Evolutionary conservation across 2,329 filamentous ascomycete species (phyloP), one percentile per base, ranked within the genome.

Genomic region (Fusarium nygamai): DNA sequence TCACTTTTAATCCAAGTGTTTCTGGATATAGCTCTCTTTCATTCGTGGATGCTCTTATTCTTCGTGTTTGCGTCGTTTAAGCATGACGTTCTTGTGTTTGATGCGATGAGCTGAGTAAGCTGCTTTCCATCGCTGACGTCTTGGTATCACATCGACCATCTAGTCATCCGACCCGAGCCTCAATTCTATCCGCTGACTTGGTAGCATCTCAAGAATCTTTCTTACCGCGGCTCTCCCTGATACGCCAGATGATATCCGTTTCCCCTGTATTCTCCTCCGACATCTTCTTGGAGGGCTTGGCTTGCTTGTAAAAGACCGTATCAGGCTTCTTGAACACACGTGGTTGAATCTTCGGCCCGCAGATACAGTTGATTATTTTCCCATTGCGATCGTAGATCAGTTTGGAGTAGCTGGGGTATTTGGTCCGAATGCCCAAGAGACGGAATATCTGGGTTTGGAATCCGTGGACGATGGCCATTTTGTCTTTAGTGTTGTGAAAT

Each of bases 11-110:
- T 22, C 7, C 7, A 27, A 1, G 12, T n/a, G 6, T 31, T n/a
- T 31, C 27, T 24, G 3, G 8, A 16, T 36, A 29, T n/a, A 8
- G 5, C 6, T 31, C 2, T 20, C 9, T 12, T 38, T 60, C 22
- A 12, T n/a, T 11, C 24, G 6, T 50, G 22, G 8, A 20, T 34
- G 9, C 12, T 5, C 41, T 20, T 14, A 3, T 33, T 10, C 4
- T 14, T 3, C 14, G 1, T n/a, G 13, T 13, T 13, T 11, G 6
- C 12, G 10, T 24, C 27, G 16, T 2, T 13, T 1, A 12, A 13
- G 10, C 22, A 19, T 36, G 20, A 31, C 24, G 33, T n/a, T 38
- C 11, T 12, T 24, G 24, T 60, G n/a, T 5, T 31, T 3, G 16
- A 6, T 13, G 22, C 2, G 11, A 38, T 34, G 12, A 31, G 33